Evolutionary conservation across 345 rosid genomes (phyloP).

Genomic region (Dipteronia sinensis): DNA sequence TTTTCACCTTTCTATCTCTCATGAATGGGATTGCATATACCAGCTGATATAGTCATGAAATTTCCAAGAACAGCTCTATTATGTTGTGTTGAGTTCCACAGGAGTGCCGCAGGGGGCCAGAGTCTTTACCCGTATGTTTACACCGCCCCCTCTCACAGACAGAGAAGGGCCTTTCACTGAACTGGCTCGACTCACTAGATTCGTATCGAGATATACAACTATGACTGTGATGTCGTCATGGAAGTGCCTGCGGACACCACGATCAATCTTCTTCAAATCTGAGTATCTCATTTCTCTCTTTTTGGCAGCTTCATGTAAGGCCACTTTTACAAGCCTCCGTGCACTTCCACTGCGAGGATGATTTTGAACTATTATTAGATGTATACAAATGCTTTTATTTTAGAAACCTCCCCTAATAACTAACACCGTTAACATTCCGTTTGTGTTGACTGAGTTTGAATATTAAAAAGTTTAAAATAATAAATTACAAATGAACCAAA

Average conservation of each 20-base stretch:
- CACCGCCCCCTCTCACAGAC: slow-evolving; percentile 80
- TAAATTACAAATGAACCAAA: no score
- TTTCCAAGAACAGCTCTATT: slow-evolving; percentile 19
- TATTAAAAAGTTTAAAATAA: no score
- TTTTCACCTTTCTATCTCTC: slow-evolving; percentile 25
- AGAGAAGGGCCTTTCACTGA: slow-evolving; percentile 58
- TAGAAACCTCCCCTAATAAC: no score
- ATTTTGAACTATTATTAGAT: no score
- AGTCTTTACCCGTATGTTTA: slow-evolving; percentile 47
- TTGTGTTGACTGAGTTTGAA: no score
- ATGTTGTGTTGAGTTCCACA: slow-evolving; percentile 22
- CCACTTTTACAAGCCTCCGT: slow-evolving; percentile 65
- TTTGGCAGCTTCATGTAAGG: slow-evolving; percentile 53
- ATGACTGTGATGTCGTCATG: slow-evolving; percentile 77
- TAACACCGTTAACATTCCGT: no score
- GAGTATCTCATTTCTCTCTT: slow-evolving; percentile 78
- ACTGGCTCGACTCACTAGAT: slow-evolving; percentile 68
- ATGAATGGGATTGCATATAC: neutral
- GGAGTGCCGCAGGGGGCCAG: slow-evolving; percentile 43
- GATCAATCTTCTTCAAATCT: slow-evolving; percentile 73
- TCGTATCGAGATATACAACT: slow-evolving; percentile 61
- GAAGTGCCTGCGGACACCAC: slow-evolving; percentile 75
- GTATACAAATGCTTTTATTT: no score
- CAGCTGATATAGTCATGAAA: slow-evolving; percentile 12
- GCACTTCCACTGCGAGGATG: no score